Evolutionary conservation across 805 yeast species (phyloP).

Genomic region (Ogataea thermomethanolica): DNA sequence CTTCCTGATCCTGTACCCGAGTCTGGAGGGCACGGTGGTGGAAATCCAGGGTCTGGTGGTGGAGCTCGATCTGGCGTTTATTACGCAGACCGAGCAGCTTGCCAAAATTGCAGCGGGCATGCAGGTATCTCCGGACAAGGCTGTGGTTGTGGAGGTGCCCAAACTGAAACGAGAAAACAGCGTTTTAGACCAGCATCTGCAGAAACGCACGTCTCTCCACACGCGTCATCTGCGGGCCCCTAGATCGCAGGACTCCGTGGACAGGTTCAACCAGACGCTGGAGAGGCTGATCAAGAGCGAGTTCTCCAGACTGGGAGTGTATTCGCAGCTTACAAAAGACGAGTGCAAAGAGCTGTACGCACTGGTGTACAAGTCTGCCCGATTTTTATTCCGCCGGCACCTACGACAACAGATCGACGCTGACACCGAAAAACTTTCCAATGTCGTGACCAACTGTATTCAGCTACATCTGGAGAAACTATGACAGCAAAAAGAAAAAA

Average conservation of each 20-base stretch:
- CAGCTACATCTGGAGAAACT: constrained; percentile 25
- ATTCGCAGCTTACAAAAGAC: constrained; percentile 21
- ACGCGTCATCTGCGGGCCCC: not conserved
- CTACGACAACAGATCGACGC: constrained; percentile 18
- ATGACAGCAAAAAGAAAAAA: not conserved
- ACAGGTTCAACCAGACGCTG: constrained; percentile 17
- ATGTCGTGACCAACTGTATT: constrained; percentile 34
- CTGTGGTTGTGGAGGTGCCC: constrained; percentile 13
- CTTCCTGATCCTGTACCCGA: constrained; percentile 18
- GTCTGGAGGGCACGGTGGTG: constrained; percentile 6
- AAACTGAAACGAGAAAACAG: constrained; percentile 16
- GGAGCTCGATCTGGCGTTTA: constrained; percentile 15
- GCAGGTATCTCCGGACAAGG: not conserved
- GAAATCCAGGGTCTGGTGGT: constrained; percentile 13
- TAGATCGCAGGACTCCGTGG: constrained; percentile 4
- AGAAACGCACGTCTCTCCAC: constrained; percentile 14
- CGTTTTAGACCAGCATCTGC: constrained; percentile 22
- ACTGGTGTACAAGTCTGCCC: constrained; percentile 35
- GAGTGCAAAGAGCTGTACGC: constrained; percentile 35
- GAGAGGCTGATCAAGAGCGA: constrained; percentile 37
- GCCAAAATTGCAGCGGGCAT: not conserved
- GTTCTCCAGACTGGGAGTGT: constrained; percentile 34
- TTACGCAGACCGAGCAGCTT: constrained; percentile 7
- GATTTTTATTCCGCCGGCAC: constrained; percentile 35
- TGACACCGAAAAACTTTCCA: constrained; percentile 32